Conservation (phyloP, 495 filamentous ascomycete genomes). For the Penicillium crystallinum region DNA sequence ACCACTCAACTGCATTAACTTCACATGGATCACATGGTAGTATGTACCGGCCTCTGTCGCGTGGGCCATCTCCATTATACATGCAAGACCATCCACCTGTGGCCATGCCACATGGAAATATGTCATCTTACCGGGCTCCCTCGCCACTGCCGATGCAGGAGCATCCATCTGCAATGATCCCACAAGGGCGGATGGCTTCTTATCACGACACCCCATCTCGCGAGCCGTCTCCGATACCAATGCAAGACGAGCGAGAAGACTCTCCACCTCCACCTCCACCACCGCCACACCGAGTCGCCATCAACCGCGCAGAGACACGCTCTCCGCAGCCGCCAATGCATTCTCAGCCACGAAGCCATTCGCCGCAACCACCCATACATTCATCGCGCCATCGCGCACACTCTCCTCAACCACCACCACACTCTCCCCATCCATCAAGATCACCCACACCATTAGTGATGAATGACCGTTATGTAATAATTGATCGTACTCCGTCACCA, state of each 20-base stretch:
- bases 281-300: constrained; percentile 35
- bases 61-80: constrained; percentile 6
- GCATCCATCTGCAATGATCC: constrained; percentile 5
- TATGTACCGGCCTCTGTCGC: constrained; percentile 13
- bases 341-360: not conserved
- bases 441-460: constrained; percentile 42
- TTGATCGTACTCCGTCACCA: constrained; percentile 56
- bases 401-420: constrained; percentile 16
- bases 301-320: constrained; percentile 15
- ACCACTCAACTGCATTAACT: constrained; percentile 15
- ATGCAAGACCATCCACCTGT: constrained; percentile 14
- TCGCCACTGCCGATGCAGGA: not conserved
- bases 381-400: constrained; percentile 1
- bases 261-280: constrained; percentile 45
- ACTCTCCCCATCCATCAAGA: constrained; percentile 17
- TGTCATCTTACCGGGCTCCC: constrained; percentile 17
- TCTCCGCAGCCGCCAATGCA: constrained; percentile 9
- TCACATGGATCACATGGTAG: constrained; percentile 5
- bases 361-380: constrained; percentile 6
- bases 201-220: not conserved
- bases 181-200: not conserved
- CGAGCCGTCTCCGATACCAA: constrained; percentile 10
- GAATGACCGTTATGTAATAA: constrained; percentile 44
- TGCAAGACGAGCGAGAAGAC: constrained; percentile 35
- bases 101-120: constrained; percentile 20